Conservation (phyloP, 176 grass and related monocot genomes). For the Carex scoparia region DNA sequence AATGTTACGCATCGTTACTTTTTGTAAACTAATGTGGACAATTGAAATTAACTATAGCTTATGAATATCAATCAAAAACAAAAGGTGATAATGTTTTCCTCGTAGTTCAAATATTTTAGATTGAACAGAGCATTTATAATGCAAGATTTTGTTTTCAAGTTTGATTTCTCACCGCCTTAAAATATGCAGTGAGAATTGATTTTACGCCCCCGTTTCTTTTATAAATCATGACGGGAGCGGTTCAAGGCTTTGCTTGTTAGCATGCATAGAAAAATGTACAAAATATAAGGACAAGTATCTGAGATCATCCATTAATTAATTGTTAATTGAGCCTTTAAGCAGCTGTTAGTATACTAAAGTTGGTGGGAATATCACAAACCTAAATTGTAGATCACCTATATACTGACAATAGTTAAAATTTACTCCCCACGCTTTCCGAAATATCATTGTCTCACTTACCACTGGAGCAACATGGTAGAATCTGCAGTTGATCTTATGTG, state of each 20-base stretch:
- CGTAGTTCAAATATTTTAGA: not conserved
- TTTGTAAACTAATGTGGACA: not conserved
- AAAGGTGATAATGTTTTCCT: not conserved
- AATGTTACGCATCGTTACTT: not conserved
- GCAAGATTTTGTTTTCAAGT: not conserved
- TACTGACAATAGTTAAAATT: not conserved
- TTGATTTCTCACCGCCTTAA: not conserved
- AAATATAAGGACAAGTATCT: not conserved
- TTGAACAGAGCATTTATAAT: not conserved
- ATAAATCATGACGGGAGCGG: not conserved
- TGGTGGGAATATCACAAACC: not conserved
- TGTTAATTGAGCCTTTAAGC: not conserved
- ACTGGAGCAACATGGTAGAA: not conserved
- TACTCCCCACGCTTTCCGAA: not conserved
- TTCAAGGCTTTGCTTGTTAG: not conserved
- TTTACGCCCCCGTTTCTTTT: not conserved
- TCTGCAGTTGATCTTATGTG: not conserved
- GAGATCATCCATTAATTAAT: not conserved
- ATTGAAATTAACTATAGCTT: not conserved
- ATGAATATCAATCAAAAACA: not conserved
- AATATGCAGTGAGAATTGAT: not conserved
- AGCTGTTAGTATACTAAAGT: not conserved
- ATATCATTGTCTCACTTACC: not conserved
- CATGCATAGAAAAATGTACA: not conserved
- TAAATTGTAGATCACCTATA: not conserved